Evolutionary conservation across 345 rosid species (phyloP).

Genomic region (Citrus mangshanensis): DNA sequence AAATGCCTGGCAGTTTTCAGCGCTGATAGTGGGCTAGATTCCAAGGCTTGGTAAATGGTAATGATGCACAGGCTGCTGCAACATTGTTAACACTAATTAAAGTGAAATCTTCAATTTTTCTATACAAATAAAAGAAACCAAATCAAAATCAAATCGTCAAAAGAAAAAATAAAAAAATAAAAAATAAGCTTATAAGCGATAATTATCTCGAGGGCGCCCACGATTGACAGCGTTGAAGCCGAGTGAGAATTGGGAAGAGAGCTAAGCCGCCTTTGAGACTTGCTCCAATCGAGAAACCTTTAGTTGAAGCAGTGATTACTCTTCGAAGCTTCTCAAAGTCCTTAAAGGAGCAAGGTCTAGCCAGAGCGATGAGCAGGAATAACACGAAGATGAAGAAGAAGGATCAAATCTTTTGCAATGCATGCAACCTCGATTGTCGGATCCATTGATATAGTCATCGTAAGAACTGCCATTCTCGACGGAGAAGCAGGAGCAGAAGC

Average conservation of each 20-base stretch:
- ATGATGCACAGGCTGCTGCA: no score
- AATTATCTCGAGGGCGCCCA: slow-evolving; percentile 36
- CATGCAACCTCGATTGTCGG: slow-evolving; percentile 20
- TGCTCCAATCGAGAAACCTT: slow-evolving; percentile 90
- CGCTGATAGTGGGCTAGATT: no score
- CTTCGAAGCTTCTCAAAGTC: slow-evolving; percentile 72
- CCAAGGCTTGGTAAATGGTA: no score
- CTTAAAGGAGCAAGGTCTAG: slow-evolving; percentile 25
- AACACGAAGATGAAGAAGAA: slow-evolving; percentile 28
- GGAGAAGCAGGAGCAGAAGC: slow-evolving; percentile 19
- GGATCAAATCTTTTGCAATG: slow-evolving; percentile 37
- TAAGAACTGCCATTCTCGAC: slow-evolving; percentile 22
- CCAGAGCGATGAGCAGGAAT: slow-evolving; percentile 23
- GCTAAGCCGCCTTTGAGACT: slow-evolving; percentile 93
- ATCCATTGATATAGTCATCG: slow-evolving; percentile 16
- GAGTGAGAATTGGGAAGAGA: slow-evolving; percentile 67
- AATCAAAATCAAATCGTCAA: neutral
- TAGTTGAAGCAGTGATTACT: slow-evolving; percentile 56
- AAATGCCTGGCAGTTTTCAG: no score
- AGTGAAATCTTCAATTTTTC: slow-evolving; percentile 53
- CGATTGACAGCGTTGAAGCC: slow-evolving; percentile 58
- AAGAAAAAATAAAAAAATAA: slow-evolving; percentile 3
- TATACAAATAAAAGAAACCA: slow-evolving; percentile 15
- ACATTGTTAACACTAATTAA: no score
- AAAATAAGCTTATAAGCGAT: neutral